Evolutionary conservation across 176 grass and related monocot genomes (phyloP).

Genomic region (Pontederia crassipes): DNA sequence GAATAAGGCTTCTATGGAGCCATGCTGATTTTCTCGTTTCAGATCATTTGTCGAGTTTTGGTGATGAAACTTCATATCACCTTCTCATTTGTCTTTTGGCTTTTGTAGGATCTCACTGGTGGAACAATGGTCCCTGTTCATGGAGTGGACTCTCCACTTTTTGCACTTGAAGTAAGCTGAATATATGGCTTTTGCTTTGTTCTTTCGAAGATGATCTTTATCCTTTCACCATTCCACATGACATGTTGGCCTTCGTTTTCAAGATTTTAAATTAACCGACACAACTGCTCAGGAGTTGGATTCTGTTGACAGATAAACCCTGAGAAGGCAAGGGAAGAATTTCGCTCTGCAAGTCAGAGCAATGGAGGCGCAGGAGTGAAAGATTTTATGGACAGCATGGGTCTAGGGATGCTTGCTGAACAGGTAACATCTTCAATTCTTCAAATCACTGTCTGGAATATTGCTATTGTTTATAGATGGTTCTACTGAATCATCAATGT

Average conservation of each 20-base stretch:
- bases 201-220: neutral
- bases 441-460: neutral
- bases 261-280: too few species aligned
- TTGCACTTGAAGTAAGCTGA: conserved; percentile 71
- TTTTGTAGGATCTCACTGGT: conserved; percentile 73
- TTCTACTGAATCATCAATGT: too few species aligned
- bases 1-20: neutral
- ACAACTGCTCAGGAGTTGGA: neutral
- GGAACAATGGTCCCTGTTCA: conserved; percentile 59
- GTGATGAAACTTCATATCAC: neutral
- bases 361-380: conserved; percentile 77
- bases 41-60: neutral
- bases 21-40: neutral
- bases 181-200: neutral
- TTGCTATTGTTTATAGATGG: neutral
- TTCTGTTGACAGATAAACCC: conserved; percentile 67
- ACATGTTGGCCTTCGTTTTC: neutral
- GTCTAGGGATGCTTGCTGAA: conserved; percentile 71
- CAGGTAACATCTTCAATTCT: conserved; percentile 33
- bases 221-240: neutral
- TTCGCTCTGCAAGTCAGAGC: conserved; percentile 53
- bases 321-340: conserved; percentile 81
- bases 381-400: conserved; percentile 99
- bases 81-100: neutral
- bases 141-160: conserved; percentile 60